Evolutionary conservation across 805 yeast genomes (phyloP).

Genomic region (Lachancea waltii): DNA sequence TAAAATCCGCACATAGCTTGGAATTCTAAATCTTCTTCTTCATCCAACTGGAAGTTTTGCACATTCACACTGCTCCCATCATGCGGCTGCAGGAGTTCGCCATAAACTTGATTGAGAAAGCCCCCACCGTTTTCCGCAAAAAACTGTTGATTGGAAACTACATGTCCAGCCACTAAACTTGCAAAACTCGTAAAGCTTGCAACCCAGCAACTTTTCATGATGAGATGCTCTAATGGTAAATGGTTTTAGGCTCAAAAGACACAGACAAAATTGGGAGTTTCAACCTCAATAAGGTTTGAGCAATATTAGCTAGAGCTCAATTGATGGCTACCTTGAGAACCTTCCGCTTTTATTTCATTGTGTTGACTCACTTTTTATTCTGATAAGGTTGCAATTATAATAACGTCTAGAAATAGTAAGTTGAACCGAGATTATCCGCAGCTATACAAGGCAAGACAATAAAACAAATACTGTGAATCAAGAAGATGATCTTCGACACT

Average conservation of each 20-base stretch:
- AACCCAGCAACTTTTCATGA: neutral
- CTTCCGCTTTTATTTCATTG: no score
- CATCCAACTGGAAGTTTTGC: conserved; percentile 3
- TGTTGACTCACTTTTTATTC: no score
- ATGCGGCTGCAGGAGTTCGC: conserved; percentile 9
- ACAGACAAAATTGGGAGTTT: no score
- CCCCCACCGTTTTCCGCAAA: neutral
- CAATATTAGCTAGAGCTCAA: no score
- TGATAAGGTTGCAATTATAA: no score
- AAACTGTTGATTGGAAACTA: neutral
- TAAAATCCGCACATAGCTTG: conserved; percentile 15
- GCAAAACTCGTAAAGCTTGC: neutral
- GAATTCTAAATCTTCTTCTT: conserved; percentile 13
- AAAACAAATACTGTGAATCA: neutral
- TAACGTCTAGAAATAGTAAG: neutral
- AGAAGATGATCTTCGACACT: no score
- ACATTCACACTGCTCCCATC: neutral
- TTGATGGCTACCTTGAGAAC: no score
- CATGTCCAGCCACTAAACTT: neutral
- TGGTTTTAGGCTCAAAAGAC: no score
- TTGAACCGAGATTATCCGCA: neutral
- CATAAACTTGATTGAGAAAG: conserved; percentile 12
- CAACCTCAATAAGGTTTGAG: no score
- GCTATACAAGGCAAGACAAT: no score
- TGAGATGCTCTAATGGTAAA: neutral